Percentiles rank a stretch among this genome's conserved stretches.
Conservation (phyloP, 768 basidiomycete genomes). For the Boletus rubroflammeus region DNA sequence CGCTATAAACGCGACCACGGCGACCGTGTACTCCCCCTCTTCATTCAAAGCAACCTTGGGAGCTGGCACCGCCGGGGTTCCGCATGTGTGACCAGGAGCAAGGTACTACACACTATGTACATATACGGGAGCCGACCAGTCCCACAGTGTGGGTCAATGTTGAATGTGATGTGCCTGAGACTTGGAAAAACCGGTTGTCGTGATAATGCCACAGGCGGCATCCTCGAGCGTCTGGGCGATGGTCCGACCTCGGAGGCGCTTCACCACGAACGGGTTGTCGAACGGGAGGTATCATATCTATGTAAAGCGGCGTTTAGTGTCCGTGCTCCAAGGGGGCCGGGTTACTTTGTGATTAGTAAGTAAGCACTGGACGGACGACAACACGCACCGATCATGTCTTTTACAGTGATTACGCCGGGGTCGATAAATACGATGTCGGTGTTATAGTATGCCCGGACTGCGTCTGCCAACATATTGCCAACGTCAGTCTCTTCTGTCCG, state of each 20-base stretch:
- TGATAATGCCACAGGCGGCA: slow-evolving; percentile 1
- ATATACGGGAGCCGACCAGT: slow-evolving; percentile 3
- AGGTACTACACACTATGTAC: neutral
- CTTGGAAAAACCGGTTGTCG: slow-evolving; percentile 6
- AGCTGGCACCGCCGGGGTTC: neutral
- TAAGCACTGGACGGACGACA: neutral
- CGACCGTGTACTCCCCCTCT: neutral
- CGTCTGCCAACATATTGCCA: slow-evolving; percentile 10
- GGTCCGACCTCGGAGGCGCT: neutral
- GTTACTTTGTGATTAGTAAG: neutral
- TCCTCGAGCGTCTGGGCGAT: slow-evolving; percentile 11
- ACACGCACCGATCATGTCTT: slow-evolving; percentile 15
- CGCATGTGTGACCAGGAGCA: neutral
- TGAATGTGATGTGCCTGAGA: neutral
- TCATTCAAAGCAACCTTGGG: neutral
- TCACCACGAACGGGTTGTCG: slow-evolving; percentile 5
- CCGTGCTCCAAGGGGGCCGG: neutral
- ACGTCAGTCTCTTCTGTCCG: slow-evolving; percentile 1
- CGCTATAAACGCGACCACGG: slow-evolving; percentile 11
- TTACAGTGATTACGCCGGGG: neutral
- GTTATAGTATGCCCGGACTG: slow-evolving; percentile 17
- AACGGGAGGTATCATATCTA: slow-evolving; percentile 4
- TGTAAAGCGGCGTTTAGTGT: neutral
- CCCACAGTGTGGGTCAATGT: neutral
- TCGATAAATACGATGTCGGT: slow-evolving; percentile 14